Percentiles rank a stretch among this genome's conserved stretches.
These are phyloP conservation scores for Leccinum fibrillosum DNA, from an alignment of 768 basidiomycete species.

Conservation along the genomic window DNA sequence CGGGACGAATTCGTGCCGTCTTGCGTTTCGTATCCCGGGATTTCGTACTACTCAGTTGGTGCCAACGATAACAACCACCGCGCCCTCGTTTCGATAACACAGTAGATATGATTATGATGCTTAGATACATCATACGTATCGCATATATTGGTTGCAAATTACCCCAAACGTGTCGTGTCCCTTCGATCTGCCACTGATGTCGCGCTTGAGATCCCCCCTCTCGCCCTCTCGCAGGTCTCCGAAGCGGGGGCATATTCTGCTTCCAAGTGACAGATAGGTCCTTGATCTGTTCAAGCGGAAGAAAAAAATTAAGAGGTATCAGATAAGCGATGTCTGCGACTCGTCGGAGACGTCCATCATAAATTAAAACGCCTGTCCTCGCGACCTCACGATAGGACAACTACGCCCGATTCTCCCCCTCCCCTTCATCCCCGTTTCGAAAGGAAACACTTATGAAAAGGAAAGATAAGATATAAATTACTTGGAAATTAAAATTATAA, in stretches of 20 bases:
- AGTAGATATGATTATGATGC: background rate
- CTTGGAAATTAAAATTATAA: background rate
- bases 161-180: background rate
- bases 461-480: background rate
- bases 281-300: background rate
- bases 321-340: background rate
- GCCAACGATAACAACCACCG: background rate
- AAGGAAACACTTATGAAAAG: background rate
- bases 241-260: background rate
- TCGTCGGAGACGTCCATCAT: background rate
- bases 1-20: background rate
- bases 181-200: background rate
- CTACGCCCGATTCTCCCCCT: background rate
- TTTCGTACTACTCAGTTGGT: background rate
- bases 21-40: background rate
- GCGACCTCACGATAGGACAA: background rate
- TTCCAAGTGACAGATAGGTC: background rate
- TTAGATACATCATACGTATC: background rate
- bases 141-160: background rate
- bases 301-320: background rate
- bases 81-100: conserved; percentile 10
- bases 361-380: background rate
- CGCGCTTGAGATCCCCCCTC: background rate
- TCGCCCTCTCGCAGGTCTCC: background rate
- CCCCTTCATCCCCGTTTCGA: background rate